Evolutionary conservation across 257 asterid genomes (phyloP), one percentile per base, ranked within the genome.

Genomic region (Forsythia suspensa): DNA sequence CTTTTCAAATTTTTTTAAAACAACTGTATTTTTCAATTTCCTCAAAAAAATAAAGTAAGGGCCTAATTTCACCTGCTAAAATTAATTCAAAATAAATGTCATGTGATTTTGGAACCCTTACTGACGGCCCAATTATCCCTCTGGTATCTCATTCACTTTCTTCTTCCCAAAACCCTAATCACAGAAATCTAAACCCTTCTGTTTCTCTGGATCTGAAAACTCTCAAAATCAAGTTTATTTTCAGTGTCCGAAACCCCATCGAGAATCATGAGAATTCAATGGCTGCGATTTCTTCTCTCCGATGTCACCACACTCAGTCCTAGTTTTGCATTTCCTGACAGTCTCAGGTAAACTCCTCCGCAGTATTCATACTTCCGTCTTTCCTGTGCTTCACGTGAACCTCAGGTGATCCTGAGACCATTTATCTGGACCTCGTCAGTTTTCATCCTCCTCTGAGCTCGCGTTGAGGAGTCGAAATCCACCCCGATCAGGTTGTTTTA

Each of bases 231-330:
- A 63, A 63, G 18, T 18, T 63, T 40, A 8, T 63, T 21, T 63
- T 63, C 70, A n/a, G 18, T 63, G 16, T 11, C 16, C 70, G 15
- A 8, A 21, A 63, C 9, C 70, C 39, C 10, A 63, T 63, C 40
- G 24, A 29, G 37, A 18, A 29, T 63, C 34, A 92, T 91, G 98
- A 89, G 91, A 80, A 91, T 89, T 89, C 98, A 90, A 82, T 88
- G 92, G 88, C 87, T 86, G 79, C 84, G 90, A 57, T 80, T 93
- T 82, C 88, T 93, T 79, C 90, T 76, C 87, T 89, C 80, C 87
- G 94, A 39, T 83, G 80, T 80, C 78, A 21, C 34, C 36, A 71
- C 70, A 48, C 85, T 69, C 90, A 79, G 48, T 80, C 89, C 55
- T 91, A 73, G 79, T 85, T 84, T 1, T 80, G 18, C 85, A 66